Conservation (phyloP, 75 land plant genomes). For the Picea sitchensis region DNA sequence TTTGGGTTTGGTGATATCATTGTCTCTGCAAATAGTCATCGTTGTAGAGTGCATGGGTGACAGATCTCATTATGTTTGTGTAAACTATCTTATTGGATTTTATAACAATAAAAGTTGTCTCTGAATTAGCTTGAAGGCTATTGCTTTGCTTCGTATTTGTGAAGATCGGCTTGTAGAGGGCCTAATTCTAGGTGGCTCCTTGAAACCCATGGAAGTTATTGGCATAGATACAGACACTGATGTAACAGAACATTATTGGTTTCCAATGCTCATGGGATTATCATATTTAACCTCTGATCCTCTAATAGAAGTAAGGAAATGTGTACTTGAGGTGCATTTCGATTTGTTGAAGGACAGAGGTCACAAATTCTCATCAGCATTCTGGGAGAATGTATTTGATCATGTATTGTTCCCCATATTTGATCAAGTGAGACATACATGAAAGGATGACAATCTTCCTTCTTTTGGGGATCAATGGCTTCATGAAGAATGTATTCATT, state of each 20-base stretch:
- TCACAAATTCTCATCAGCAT: conserved; percentile 70
- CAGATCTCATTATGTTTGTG: too few relatives aligned
- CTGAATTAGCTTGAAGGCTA: too few relatives aligned
- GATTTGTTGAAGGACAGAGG: conserved; percentile 94
- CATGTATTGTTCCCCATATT: conserved; percentile 92
- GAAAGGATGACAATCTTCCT: conserved; percentile 45
- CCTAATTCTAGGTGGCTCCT: conserved; percentile 77
- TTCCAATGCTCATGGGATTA: conserved; percentile 94
- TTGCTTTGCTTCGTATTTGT: too few relatives aligned
- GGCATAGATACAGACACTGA: conserved; percentile 37
- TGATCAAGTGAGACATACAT: conserved; percentile 81
- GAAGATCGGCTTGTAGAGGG: conserved; percentile 58
- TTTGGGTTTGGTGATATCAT: too few relatives aligned
- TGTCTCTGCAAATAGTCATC: too few relatives aligned
- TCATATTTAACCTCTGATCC: conserved; percentile 91
- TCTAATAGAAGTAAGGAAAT: conserved; percentile 84
- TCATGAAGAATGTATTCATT: conserved; percentile 82
- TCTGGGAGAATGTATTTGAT: conserved; percentile 94
- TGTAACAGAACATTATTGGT: conserved; percentile 95
- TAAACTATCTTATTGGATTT: too few relatives aligned
- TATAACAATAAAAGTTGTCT: too few relatives aligned
- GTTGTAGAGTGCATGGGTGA: too few relatives aligned
- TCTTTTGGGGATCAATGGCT: conserved; percentile 70
- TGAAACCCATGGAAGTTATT: conserved; percentile 40
- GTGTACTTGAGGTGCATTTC: conserved; percentile 94